Conservation (phyloP, 805 yeast genomes). For the Candida pseudofarinosa region DNA sequence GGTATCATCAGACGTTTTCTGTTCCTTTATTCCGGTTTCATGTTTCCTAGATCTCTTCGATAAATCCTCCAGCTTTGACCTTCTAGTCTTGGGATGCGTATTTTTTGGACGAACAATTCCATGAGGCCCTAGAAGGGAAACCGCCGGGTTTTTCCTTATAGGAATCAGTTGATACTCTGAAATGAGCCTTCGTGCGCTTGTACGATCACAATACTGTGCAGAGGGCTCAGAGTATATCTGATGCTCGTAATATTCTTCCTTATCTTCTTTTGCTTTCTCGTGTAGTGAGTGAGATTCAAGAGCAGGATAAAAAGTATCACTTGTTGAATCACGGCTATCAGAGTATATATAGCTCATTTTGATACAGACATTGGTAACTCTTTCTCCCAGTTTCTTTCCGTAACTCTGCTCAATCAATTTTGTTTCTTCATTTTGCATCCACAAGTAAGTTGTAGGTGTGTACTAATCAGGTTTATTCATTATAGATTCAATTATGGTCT, state of each 20-base stretch:
- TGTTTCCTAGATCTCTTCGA: not conserved
- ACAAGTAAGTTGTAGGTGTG: conserved; percentile 4
- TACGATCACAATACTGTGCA: no score
- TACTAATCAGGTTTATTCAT: not conserved
- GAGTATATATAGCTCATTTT: not conserved
- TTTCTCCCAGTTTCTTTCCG: not conserved
- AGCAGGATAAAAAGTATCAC: not conserved
- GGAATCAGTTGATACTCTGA: no score
- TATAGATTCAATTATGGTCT: not conserved
- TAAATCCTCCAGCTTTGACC: not conserved
- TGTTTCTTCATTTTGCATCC: conserved; percentile 14
- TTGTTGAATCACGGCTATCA: not conserved
- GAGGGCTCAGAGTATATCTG: not conserved
- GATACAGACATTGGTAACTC: not conserved
- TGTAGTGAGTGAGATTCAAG: not conserved
- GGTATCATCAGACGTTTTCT: not conserved
- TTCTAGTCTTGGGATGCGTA: not conserved
- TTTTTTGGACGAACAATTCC: not conserved
- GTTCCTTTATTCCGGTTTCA: not conserved
- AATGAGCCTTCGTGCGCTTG: no score
- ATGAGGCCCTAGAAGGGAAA: not conserved
- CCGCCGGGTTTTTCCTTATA: no score
- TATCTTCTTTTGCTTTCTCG: not conserved
- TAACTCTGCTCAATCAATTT: not conserved
- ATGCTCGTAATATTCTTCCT: not conserved